Evolutionary conservation across 2,329 filamentous ascomycete species (phyloP), one percentile per base, ranked within the genome.

Genomic region (Fusarium sp.): DNA sequence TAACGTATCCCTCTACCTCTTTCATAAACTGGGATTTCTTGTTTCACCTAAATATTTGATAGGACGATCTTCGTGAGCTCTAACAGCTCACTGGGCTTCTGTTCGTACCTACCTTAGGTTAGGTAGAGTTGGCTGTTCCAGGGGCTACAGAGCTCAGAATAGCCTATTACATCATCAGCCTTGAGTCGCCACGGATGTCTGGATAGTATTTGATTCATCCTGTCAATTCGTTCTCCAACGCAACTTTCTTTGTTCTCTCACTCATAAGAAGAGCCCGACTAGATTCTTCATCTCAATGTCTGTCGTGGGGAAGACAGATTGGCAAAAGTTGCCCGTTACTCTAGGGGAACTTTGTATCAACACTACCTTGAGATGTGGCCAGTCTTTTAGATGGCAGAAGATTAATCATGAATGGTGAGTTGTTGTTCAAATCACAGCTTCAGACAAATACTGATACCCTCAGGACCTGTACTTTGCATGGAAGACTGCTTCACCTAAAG

Each of bases 371-470:
- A 91, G 95, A 69, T 99, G 96, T 80, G 96, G 96, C 6, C 96
- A 99, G 80, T 97, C 95, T 1, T 99, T 99, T 76, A 91, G 95
- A 84, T 99, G 96, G 96, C 92, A 91, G 68, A 94, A 95, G 78
- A 89, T 93, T 52, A 88, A 90, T 45, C 90, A 95, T 79, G 92
- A 95, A 85, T 99, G 96, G 96, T 93, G 71, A 80, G 77, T 40
- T 27, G 23, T 26, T 55, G 10, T 10, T 46, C 26, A 26, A 35
- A 48, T 27, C 18, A 23, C 26, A 45, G 23, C 9, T 17, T 48
- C 6, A 15, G 12, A 18, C 26, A 30, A n/a, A 45, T 18, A 14
- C 58, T 73, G 60, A 78, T 30, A 11, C 7, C 13, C 37, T 26
- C 50, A 92, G 90, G 90, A 90, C 92, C 60, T 97, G 95, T 78